These are phyloP conservation scores for Spinellus fusiger DNA, from an alignment of 192 early-diverging fungal species.

Conservation along the genomic window DNA sequence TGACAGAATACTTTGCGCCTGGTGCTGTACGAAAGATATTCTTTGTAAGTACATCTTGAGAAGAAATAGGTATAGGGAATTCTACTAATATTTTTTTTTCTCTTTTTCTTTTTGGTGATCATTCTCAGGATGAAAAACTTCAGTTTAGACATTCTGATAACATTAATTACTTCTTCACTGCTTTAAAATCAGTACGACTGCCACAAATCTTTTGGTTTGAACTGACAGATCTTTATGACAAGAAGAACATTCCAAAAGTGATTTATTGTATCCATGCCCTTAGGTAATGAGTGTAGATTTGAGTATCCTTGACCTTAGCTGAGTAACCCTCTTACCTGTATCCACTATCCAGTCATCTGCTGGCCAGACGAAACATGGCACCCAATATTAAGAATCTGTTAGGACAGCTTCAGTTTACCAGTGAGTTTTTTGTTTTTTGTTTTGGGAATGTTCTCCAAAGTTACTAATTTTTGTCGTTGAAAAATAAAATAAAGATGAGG, in stretches of 20 bases:
- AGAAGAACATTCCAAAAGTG: constrained; percentile 98
- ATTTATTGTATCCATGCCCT: constrained; percentile 98
- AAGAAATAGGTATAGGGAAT: background rate
- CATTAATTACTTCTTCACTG: constrained; percentile 88
- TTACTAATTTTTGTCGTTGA: background rate
- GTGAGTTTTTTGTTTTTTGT: constrained; percentile 29
- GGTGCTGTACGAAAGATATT: constrained; percentile 83
- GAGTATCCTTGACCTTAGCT: background rate
- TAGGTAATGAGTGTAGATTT: constrained; percentile 41
- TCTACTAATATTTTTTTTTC: background rate
- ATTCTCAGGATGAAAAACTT: constrained; percentile 60
- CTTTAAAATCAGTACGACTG: constrained; percentile 72
- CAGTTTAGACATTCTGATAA: constrained; percentile 97
- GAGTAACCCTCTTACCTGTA: constrained; percentile 15
- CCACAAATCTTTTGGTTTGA: constrained; percentile 97
- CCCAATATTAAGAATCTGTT: constrained; percentile 89
- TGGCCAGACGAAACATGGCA: constrained; percentile 80
- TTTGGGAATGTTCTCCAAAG: background rate
- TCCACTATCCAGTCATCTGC: constrained; percentile 65
- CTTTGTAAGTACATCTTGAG: constrained; percentile 36
- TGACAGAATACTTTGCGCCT: constrained; percentile 82
- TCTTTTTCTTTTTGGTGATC: background rate
- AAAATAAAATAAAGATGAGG: constrained; percentile 59
- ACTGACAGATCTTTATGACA: constrained; percentile 95
- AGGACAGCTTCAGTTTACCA: constrained; percentile 88